A percentile compares a stretch with the other conserved stretches of the same genome.
These are phyloP conservation scores for Sarocladiaceae sp. DNA, from an alignment of 2,329 filamentous ascomycete species.

Conservation along the genomic window DNA sequence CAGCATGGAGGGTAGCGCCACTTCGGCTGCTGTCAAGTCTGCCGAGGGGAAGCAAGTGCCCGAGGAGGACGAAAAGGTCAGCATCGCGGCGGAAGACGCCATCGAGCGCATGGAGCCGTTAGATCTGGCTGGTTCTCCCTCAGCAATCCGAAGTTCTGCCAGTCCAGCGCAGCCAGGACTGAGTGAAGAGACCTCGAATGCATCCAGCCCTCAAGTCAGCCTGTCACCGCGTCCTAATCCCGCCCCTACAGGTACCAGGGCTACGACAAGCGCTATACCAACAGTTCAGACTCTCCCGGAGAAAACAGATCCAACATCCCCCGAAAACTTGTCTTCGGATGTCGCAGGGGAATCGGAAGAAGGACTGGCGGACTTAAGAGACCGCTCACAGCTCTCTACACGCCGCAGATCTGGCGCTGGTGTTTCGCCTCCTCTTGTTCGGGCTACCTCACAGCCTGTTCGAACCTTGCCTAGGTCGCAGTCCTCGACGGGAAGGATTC, in stretches of 20 bases:
- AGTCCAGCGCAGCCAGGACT: slow-evolving; percentile 9
- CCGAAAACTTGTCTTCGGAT: slow-evolving; percentile 32
- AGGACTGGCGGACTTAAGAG: slow-evolving; percentile 17
- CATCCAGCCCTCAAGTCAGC: slow-evolving; percentile 1
- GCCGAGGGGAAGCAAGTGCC: slow-evolving; percentile 12
- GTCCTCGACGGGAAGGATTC: slow-evolving; percentile 36
- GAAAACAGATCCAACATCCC: slow-evolving; percentile 45
- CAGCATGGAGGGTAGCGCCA: slow-evolving; percentile 24
- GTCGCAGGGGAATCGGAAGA: slow-evolving; percentile 26
- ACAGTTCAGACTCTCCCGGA: slow-evolving; percentile 31
- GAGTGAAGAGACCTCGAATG: slow-evolving; percentile 6
- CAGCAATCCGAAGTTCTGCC: slow-evolving; percentile 16
- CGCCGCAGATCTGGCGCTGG: slow-evolving; percentile 39
- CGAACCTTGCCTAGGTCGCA: slow-evolving; percentile 40
- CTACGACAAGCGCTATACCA: slow-evolving; percentile 14
- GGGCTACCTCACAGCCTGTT: slow-evolving; percentile 46
- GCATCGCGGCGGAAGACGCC: slow-evolving; percentile 25
- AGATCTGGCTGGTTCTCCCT: slow-evolving; percentile 38
- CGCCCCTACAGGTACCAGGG: slow-evolving; percentile 16
- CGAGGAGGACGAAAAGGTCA: slow-evolving; percentile 24
- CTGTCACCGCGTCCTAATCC: slow-evolving; percentile 14
- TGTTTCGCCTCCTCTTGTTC: slow-evolving; percentile 46
- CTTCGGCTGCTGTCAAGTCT: slow-evolving; percentile 17
- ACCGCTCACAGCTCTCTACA: slow-evolving; percentile 27
- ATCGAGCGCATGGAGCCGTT: slow-evolving; percentile 43